Evolutionary conservation across 176 grass and related monocot genomes (phyloP).

Genomic region (Chrysopogon serrulatus): DNA sequence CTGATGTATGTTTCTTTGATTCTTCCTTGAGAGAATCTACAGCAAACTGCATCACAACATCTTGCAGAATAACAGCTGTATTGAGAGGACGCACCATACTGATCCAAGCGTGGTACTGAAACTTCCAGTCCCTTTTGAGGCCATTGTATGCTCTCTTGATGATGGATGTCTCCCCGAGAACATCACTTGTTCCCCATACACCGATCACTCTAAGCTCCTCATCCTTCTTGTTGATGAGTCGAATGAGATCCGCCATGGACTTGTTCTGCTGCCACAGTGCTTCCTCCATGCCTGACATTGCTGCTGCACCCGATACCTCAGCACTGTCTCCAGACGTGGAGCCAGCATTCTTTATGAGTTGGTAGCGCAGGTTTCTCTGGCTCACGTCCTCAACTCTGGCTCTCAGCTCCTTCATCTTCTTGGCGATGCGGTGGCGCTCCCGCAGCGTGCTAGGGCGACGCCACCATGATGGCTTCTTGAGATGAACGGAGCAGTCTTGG

Average conservation of each 20-base stretch:
- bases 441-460: not conserved
- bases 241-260: not conserved
- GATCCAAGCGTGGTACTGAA: constrained; percentile 24
- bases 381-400: constrained; percentile 13
- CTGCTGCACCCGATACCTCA: not conserved
- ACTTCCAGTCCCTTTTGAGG: not conserved
- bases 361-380: not conserved
- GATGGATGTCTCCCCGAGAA: not conserved
- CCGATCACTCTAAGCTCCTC: not conserved
- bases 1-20: too few species aligned
- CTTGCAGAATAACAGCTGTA: not conserved
- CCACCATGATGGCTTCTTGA: not conserved
- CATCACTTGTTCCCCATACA: not conserved
- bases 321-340: not conserved
- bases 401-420: constrained; percentile 11
- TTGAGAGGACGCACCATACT: not conserved
- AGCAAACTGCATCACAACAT: not conserved
- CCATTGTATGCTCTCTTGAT: not conserved
- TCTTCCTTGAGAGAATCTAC: not conserved
- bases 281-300: not conserved
- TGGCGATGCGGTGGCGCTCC: not conserved
- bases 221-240: not conserved
- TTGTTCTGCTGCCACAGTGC: not conserved
- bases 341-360: not conserved
- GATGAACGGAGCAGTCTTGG: not conserved